Evolutionary conservation across 441 rosid species (phyloP).

Genomic region (Bocquillonia castaneifolia): DNA sequence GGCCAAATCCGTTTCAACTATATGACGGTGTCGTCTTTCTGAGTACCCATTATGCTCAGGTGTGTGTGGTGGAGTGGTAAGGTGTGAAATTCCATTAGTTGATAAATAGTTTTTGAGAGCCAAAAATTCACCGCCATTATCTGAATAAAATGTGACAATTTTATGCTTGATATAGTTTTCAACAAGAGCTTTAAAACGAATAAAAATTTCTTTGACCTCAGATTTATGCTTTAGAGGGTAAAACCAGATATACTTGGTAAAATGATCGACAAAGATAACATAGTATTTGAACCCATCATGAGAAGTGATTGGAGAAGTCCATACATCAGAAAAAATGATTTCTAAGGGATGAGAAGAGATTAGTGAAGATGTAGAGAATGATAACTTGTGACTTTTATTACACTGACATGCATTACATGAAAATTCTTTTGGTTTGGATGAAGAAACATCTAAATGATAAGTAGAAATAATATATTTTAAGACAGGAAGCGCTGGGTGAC

Average conservation of each 20-base stretch:
- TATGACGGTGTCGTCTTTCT: neutral
- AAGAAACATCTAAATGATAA: neutral
- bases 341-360: neutral
- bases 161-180: neutral
- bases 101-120: neutral
- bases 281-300: neutral
- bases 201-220: neutral
- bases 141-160: neutral
- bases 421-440: neutral
- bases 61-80: neutral
- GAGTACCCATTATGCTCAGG: neutral
- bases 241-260: neutral
- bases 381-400: constrained; percentile 4
- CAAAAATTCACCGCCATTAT: neutral
- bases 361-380: neutral
- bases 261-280: neutral
- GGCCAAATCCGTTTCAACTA: too few relatives aligned
- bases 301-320: constrained; percentile 1
- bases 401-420: neutral
- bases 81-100: neutral
- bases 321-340: neutral
- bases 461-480: neutral
- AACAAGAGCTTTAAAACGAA: neutral
- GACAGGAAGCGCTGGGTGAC: neutral
- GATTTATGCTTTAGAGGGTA: neutral